Conservation (phyloP, 1,139 yeast species). For the Geotrichum carabidarum region DNA sequence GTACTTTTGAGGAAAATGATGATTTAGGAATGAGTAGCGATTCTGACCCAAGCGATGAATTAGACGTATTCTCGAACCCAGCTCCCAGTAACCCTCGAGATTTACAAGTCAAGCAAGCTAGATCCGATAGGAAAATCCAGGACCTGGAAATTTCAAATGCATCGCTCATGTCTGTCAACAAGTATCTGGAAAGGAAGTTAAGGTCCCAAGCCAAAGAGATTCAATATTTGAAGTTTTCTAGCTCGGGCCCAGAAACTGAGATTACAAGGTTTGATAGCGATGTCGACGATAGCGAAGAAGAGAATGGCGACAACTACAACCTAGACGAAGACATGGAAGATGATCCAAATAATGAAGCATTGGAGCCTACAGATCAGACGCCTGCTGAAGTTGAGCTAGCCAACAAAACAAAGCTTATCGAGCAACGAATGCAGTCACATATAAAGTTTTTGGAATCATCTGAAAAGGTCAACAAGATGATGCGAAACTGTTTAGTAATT, state of each 20-base stretch:
- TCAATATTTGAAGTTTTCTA: conserved; percentile 18
- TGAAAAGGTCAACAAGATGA: conserved; percentile 24
- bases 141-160: conserved; percentile 33
- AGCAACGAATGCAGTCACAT: conserved; percentile 26
- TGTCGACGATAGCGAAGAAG: conserved; percentile 16
- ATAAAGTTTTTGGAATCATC: conserved; percentile 27
- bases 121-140: conserved; percentile 30
- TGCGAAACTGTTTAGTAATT: conserved; percentile 26
- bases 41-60: neutral
- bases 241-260: neutral
- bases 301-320: neutral
- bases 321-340: conserved; percentile 14
- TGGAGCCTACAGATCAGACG: neutral
- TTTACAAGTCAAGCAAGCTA: conserved; percentile 22
- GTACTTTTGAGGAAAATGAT: neutral
- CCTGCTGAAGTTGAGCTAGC: conserved; percentile 17
- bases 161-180: conserved; percentile 30
- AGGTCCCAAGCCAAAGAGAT: conserved; percentile 25
- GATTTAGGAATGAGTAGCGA: neutral
- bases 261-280: conserved; percentile 10
- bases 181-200: conserved; percentile 29
- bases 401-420: conserved; percentile 23
- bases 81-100: neutral
- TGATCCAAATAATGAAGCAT: neutral
- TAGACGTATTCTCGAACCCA: too few species aligned